Evolutionary conservation across 1,139 yeast genomes (phyloP), one percentile per base, ranked within the genome.

Genomic region (Yamadazyma triangularis): DNA sequence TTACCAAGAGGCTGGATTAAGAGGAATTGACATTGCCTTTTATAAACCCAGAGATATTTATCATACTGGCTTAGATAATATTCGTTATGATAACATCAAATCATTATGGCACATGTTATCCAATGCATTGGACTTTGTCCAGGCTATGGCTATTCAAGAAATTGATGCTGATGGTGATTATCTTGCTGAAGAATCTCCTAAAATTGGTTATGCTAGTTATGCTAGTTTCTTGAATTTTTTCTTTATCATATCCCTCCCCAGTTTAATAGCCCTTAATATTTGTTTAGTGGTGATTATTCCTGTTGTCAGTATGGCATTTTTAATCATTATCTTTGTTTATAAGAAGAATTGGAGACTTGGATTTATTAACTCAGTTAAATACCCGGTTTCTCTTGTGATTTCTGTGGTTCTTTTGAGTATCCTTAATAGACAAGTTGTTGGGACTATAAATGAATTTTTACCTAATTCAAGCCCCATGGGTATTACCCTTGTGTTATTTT

Each of bases 81-180:
- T 86, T 29, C 65, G 69, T 32, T 77, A 79, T 36, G 70, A 87
- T 9, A 62, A 80, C 21, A 72, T 70, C 38, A 76, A 70, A 23
- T 77, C 95, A 0, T 61, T 88, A 30, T 81, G 91, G 80, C 91
- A 84, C 52, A 87, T 88, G 95, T 63, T 84, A 30, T 70, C 80
- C 3, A 79, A 75, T 35, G 64, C 91, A 0, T 57, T 84, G 44
- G 93, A 83, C 43, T 64, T 79, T 34, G 61, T 59, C 10, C 37
- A 69, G 0, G 45, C 47, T 4, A 57, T 76, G 9, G 50, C 77
- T 35, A 62, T 69, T 1, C 49, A 53, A 13, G 53, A 64, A 15
- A 51, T 66, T 20, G 67, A 62, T 27, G 53, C 74, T 31, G 73
- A 64, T 41, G 56, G 46, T 18, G 70, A 45, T 9, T 35, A 40